These are phyloP conservation scores for Pestalotiopsis sp. DNA, from an alignment of 2,329 filamentous ascomycete species.

Conservation along the genomic window DNA sequence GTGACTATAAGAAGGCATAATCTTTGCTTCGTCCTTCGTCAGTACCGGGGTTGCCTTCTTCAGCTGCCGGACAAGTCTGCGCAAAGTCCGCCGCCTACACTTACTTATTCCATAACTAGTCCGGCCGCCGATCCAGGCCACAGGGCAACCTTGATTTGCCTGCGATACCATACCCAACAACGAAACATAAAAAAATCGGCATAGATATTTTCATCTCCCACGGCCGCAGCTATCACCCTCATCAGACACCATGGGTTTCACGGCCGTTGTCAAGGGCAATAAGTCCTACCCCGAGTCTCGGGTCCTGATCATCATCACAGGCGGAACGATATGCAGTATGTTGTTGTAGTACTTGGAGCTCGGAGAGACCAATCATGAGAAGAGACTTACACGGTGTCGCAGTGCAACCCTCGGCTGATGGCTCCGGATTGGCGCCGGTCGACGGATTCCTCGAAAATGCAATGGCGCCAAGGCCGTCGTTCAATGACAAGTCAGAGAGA, in stretches of 20 bases:
- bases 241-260: conserved; percentile 26
- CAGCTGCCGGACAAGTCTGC: not conserved
- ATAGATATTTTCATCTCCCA: not conserved
- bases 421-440: conserved; percentile 77
- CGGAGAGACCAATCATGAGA: not conserved
- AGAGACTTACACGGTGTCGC: not conserved
- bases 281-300: conserved; percentile 68
- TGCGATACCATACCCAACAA: not conserved
- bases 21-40: not conserved
- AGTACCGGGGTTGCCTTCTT: not conserved
- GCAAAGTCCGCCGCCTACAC: not conserved
- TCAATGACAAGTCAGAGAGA: conserved; percentile 74
- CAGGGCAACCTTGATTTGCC: not conserved
- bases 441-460: conserved; percentile 80
- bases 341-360: conserved; percentile 44
- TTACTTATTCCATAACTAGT: not conserved
- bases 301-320: conserved; percentile 89
- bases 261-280: conserved; percentile 22
- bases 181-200: not conserved
- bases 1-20: not conserved
- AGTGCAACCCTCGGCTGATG: conserved; percentile 69
- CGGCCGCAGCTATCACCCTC: too few species aligned
- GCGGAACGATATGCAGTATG: conserved; percentile 63
- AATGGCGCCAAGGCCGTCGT: conserved; percentile 79
- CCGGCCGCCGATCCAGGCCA: not conserved